Conservation (phyloP, 2,329 filamentous ascomycete species). For the Bipolaris cookei region DNA sequence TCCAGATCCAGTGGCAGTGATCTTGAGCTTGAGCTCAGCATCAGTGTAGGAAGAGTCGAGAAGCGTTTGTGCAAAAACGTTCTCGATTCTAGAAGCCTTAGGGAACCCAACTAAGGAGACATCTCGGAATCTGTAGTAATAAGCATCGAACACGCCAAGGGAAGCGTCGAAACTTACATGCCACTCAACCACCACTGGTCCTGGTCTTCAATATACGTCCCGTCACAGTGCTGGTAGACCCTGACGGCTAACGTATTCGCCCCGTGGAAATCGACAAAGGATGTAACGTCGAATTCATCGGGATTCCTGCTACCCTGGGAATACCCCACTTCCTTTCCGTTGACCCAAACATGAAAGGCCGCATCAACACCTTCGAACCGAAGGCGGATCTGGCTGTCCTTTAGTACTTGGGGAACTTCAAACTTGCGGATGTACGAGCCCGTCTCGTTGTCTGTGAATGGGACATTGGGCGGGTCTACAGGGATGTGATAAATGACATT, state of each 20-base stretch:
- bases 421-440: conserved; percentile 67
- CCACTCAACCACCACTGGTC: conserved; percentile 73
- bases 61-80: conserved; percentile 63
- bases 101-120: conserved; percentile 67
- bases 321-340: conserved; percentile 69
- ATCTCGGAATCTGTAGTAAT: conserved; percentile 67
- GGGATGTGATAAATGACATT: conserved; percentile 72
- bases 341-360: conserved; percentile 73
- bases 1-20: conserved; percentile 52
- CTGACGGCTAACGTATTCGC: conserved; percentile 66
- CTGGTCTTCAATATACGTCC: conserved; percentile 71
- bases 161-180: conserved; percentile 39
- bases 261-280: conserved; percentile 53
- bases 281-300: conserved; percentile 71
- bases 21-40: conserved; percentile 58
- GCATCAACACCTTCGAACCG: conserved; percentile 76
- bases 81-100: conserved; percentile 58
- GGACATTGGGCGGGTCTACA: conserved; percentile 67
- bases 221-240: conserved; percentile 75
- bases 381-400: conserved; percentile 63
- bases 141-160: neutral
- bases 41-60: conserved; percentile 61
- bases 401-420: conserved; percentile 58
- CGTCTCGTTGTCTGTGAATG: conserved; percentile 66
- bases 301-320: conserved; percentile 72